Conservation (phyloP, 1,139 yeast genomes). For the Saccharomyces hybrid region DNA sequence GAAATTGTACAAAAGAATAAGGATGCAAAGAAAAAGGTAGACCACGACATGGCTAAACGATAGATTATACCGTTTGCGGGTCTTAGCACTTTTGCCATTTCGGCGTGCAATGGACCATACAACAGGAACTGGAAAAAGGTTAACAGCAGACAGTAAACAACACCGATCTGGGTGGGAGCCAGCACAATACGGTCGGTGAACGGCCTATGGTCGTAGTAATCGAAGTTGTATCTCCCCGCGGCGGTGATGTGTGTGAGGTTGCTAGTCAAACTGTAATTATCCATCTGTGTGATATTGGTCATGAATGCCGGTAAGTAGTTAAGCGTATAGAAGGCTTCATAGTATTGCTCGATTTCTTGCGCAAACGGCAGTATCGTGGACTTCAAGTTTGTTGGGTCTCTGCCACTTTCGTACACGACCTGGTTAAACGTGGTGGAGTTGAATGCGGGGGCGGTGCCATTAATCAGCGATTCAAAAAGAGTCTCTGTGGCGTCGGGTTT, state of each 20-base stretch:
- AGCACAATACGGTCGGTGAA: conserved; percentile 42
- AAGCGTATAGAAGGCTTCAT: conserved; percentile 27
- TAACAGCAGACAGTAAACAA: conserved; percentile 63
- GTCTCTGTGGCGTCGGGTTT: conserved; percentile 38
- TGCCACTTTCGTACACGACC: conserved; percentile 44
- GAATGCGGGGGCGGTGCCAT: conserved; percentile 24
- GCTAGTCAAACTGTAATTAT: conserved; percentile 15
- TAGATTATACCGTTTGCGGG: conserved; percentile 43
- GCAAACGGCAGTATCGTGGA: conserved; percentile 39
- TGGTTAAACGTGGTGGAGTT: conserved; percentile 27
- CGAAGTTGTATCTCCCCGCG: conserved; percentile 28
- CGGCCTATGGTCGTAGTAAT: conserved; percentile 43
- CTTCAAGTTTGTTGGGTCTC: conserved; percentile 43
- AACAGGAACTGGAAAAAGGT: conserved; percentile 56
- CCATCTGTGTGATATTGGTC: conserved; percentile 13
- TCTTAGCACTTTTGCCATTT: conserved; percentile 40
- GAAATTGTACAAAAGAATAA: conserved; percentile 50
- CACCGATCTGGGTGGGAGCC: conserved; percentile 69
- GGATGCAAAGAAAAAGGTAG: conserved; percentile 46
- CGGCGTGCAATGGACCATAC: conserved; percentile 46
- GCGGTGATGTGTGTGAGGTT: conserved; percentile 2
- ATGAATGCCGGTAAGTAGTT: conserved; percentile 22
- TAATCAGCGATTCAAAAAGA: conserved; percentile 34
- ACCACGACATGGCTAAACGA: conserved; percentile 41
- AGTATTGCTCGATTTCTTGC: conserved; percentile 29